Evolutionary conservation across 257 asterid species (phyloP), one percentile per base, ranked within the genome.

Genomic region (Solanum lycopersicoides): DNA sequence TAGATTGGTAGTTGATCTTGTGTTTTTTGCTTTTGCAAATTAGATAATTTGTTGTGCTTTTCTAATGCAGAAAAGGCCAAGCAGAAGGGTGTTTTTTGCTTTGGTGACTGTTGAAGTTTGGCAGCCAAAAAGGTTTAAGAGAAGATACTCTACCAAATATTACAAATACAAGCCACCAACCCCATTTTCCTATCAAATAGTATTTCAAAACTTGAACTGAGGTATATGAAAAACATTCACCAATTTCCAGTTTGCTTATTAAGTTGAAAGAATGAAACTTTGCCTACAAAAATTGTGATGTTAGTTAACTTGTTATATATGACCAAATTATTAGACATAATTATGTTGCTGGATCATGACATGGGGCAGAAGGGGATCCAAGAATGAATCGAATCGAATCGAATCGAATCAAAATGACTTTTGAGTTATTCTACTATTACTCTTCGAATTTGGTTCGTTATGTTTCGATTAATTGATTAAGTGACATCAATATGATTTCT

Each of bases 51-150:
- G 7, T 47, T 47, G 28, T 80, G 83, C 32, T 47, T 47, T 44
- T 80, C 23, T 16, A 47, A 47, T 28, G 12, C 44, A 80, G 85
- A 16, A 3, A 80, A 47, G 6, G 44, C 68, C 28, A 28, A 45
- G 0, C 85, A 80, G 56, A 47, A 47, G 12, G n/a, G 10, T 10
- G 39, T 45, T 16, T 73, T 41, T 83, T 9, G 85, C 68, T 87
- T 72, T 59, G 42, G 35, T 12, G 59, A 75, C 86, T 74, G 88
- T 76, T 85, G 77, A 85, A 35, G 90, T 85, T 88, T 66, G 90
- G 88, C 83, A 39, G 84, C 90, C 90, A 85, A 86, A 85, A 88
- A 88, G 88, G 86, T 25, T 28, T 12, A 28, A 39, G 5, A 28
- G 23, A 18, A 75, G 35, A 28, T 35, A 69, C 5, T 86, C n/a